Conservation (phyloP, 1,284 basidiomycete species). For the Apiotrichum siamense region DNA sequence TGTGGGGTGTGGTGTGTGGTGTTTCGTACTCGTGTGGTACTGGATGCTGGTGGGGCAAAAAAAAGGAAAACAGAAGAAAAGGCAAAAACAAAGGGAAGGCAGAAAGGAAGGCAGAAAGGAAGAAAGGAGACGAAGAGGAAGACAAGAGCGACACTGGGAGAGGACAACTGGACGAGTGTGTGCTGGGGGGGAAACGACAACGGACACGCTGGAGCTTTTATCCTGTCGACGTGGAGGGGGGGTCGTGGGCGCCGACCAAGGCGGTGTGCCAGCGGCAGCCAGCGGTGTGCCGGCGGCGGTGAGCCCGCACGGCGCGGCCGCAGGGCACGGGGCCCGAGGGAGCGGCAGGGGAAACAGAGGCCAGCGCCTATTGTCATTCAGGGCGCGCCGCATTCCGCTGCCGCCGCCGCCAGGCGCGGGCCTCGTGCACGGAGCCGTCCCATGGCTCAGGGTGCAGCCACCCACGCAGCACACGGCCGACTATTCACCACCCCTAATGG, state of each 20-base stretch:
- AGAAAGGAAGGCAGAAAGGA: background rate
- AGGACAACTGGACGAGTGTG: no score
- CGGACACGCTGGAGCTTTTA: background rate
- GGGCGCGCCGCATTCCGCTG: no score
- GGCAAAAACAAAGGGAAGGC: background rate
- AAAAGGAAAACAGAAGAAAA: background rate
- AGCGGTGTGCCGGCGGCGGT: no score
- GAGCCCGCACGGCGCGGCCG: no score
- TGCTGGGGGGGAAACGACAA: background rate
- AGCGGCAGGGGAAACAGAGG: no score
- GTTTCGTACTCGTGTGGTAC: background rate
- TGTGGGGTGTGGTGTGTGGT: background rate
- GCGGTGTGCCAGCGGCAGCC: background rate
- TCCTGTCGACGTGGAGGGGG: slow-evolving; percentile 1
- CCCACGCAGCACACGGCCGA: no score
- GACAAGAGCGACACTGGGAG: background rate
- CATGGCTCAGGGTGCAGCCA: no score
- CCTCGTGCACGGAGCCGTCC: no score
- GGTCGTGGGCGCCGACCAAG: background rate
- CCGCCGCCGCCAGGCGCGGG: no score
- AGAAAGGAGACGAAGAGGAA: background rate
- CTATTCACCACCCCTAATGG: no score
- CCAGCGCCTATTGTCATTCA: no score
- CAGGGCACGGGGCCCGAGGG: no score
- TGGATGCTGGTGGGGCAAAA: background rate